These are phyloP conservation scores for Apiospora sp. DNA, from an alignment of 2,329 filamentous ascomycete species.

Conservation along the genomic window DNA sequence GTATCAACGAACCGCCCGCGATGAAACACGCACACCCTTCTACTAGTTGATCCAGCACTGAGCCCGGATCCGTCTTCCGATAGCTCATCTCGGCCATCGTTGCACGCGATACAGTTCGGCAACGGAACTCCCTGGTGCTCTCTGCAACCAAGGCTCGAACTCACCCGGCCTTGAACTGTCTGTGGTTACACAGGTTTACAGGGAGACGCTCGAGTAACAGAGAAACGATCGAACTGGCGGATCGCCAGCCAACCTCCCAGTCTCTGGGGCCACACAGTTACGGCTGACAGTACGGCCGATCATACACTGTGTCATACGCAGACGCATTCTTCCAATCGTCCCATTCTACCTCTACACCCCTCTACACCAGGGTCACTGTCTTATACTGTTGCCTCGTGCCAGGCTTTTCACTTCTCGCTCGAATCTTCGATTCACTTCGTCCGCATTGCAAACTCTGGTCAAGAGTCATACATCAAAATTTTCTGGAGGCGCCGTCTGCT, in stretches of 20 bases:
- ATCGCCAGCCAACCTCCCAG: background rate
- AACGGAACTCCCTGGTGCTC: background rate
- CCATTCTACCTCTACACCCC: background rate
- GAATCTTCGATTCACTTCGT: background rate
- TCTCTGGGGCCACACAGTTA: background rate
- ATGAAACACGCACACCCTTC: background rate
- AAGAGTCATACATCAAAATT: background rate
- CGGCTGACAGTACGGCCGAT: background rate
- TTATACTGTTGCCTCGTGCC: background rate
- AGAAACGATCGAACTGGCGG: background rate
- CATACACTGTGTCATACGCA: background rate
- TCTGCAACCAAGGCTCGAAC: background rate
- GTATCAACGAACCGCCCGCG: background rate
- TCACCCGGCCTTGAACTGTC: background rate
- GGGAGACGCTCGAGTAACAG: background rate
- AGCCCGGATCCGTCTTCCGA: background rate
- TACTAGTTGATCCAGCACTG: background rate
- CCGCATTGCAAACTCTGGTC: background rate
- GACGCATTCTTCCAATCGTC: background rate
- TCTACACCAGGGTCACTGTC: background rate
- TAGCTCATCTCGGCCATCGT: background rate
- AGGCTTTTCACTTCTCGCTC: background rate
- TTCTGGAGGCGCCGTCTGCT: background rate
- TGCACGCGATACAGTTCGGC: background rate
- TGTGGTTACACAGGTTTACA: background rate